These are phyloP conservation scores for Metroxylon sagu DNA, from an alignment of 176 grass and related monocot species.

Conservation along the genomic window DNA sequence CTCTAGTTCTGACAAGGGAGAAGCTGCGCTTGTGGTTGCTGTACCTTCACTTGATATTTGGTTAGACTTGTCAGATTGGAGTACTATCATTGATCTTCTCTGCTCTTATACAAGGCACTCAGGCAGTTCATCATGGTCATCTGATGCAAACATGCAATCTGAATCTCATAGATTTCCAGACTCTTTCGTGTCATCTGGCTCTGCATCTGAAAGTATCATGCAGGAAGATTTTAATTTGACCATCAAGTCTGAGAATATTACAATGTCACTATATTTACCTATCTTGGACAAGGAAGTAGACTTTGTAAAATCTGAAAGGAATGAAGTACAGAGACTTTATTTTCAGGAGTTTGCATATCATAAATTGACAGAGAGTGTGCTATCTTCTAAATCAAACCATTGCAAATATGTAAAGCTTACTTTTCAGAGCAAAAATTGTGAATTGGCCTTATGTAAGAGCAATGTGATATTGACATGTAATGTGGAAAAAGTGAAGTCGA, in stretches of 20 bases:
- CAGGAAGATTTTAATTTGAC: slow-evolving; percentile 42
- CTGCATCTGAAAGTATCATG: slow-evolving; percentile 36
- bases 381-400: slow-evolving; percentile 28
- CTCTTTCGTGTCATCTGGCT: slow-evolving; percentile 18
- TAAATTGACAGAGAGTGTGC: slow-evolving; percentile 22
- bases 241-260: slow-evolving; percentile 64
- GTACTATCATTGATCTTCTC: slow-evolving; percentile 47
- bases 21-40: slow-evolving; percentile 43
- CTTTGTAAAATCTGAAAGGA: slow-evolving; percentile 17
- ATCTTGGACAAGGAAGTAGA: slow-evolving; percentile 46
- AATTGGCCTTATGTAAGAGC: slow-evolving; percentile 40
- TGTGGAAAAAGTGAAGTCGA: slow-evolving; percentile 59
- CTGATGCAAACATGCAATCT: slow-evolving; percentile 19
- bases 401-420: slow-evolving; percentile 55
- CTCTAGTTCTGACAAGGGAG: slow-evolving; percentile 24
- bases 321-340: slow-evolving; percentile 18
- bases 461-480: slow-evolving; percentile 51
- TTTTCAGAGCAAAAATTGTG: slow-evolving; percentile 72
- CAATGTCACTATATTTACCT: slow-evolving; percentile 64
- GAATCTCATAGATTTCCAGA: slow-evolving; percentile 19
- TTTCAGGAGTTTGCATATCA: slow-evolving; percentile 3
- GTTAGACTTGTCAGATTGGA: slow-evolving; percentile 81
- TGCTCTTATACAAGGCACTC: slow-evolving; percentile 34
- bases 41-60: slow-evolving; percentile 64
- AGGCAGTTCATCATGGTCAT: slow-evolving; percentile 16